Evolutionary conservation across 768 basidiomycete genomes (phyloP).

Genomic region (Coprinopsis cinerea): DNA sequence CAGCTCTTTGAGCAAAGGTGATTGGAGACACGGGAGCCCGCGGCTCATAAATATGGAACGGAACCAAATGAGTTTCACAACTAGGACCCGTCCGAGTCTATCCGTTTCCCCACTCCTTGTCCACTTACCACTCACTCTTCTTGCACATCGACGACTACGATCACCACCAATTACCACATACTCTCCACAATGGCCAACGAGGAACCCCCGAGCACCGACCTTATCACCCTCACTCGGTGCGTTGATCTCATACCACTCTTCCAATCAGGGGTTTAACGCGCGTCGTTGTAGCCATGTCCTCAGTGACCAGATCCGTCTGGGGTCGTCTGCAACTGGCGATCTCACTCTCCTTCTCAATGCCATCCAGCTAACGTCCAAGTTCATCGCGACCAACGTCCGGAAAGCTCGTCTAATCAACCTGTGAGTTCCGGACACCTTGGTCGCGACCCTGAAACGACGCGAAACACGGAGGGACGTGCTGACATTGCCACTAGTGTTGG

Average conservation of each 20-base stretch:
- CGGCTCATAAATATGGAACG: background rate
- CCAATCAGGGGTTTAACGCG: slow-evolving; percentile 4
- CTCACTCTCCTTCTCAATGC: slow-evolving; percentile 91
- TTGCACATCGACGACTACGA: no score
- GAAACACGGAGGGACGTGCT: slow-evolving; percentile 1
- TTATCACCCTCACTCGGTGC: slow-evolving; percentile 90
- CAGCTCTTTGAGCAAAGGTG: no score
- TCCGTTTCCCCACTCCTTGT: slow-evolving; percentile 16
- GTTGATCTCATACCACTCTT: slow-evolving; percentile 16
- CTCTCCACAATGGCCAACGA: slow-evolving; percentile 40
- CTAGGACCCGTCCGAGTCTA: slow-evolving; percentile 19
- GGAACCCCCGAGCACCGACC: slow-evolving; percentile 74
- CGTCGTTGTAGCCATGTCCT: slow-evolving; percentile 58
- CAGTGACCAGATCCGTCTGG: slow-evolving; percentile 76
- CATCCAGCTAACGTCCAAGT: slow-evolving; percentile 94
- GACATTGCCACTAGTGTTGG: slow-evolving; percentile 60
- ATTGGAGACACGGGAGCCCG: no score
- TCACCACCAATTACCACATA: slow-evolving; percentile 17
- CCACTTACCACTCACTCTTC: slow-evolving; percentile 8
- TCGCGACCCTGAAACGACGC: no score
- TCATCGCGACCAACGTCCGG: slow-evolving; percentile 97
- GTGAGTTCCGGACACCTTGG: slow-evolving; percentile 45
- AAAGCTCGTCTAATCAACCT: slow-evolving; percentile 96
- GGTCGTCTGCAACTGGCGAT: slow-evolving; percentile 84
- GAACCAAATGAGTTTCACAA: slow-evolving; percentile 9